Conservation (phyloP, 2,329 filamentous ascomycete species). For the Lachnellula subtilissima region DNA sequence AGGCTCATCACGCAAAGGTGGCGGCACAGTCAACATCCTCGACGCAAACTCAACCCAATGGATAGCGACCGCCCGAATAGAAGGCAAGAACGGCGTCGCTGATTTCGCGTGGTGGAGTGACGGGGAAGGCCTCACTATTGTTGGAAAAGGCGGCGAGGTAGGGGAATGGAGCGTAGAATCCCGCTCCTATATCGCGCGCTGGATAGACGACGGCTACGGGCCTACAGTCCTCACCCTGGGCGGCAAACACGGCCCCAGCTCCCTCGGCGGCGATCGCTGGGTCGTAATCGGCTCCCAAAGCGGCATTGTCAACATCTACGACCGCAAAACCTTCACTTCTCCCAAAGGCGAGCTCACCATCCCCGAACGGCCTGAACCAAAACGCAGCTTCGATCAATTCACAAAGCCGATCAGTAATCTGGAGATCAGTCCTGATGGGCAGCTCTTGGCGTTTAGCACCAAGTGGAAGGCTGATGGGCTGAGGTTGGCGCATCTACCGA, state of each 20-base stretch:
- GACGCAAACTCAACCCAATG: conserved; percentile 79
- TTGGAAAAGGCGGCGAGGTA: conserved; percentile 81
- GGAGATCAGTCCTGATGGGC: conserved; percentile 80
- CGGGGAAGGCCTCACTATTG: conserved; percentile 74
- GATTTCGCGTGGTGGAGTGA: conserved; percentile 93
- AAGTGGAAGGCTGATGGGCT: conserved; percentile 84
- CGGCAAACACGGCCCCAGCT: conserved; percentile 52
- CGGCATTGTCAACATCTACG: conserved; percentile 91
- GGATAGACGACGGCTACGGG: conserved; percentile 89
- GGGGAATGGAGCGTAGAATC: conserved; percentile 77
- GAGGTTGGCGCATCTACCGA: conserved; percentile 81
- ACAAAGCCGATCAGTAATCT: conserved; percentile 79
- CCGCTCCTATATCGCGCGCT: conserved; percentile 69
- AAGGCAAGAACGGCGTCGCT: conserved; percentile 76
- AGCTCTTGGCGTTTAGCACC: conserved; percentile 82
- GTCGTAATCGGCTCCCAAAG: conserved; percentile 80
- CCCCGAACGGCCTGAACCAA: conserved; percentile 65
- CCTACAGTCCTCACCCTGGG: conserved; percentile 76
- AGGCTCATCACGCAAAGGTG: conserved; percentile 75
- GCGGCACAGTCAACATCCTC: conserved; percentile 82
- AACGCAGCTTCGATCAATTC: conserved; percentile 74
- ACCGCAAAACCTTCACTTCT: conserved; percentile 50
- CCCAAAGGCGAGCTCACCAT: conserved; percentile 44
- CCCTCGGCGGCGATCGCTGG: conserved; percentile 78
- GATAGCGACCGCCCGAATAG: conserved; percentile 75